Conservation (phyloP, 73 alveolate genomes). For the Paramecium caudatum region DNA sequence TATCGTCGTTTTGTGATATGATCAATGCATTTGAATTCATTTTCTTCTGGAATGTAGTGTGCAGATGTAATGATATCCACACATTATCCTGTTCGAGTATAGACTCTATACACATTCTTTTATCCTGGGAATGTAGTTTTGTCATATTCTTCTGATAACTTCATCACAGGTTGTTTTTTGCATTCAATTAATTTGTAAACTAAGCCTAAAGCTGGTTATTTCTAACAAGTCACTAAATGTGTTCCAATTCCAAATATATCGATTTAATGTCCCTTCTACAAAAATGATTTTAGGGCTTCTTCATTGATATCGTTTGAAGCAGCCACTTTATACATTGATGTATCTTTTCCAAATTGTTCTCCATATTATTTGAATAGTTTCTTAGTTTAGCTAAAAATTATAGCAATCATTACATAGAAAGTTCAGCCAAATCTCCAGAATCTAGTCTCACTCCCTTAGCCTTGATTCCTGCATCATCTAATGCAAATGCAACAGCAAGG, state of each 20-base stretch:
- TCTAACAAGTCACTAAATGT: conserved; percentile 93
- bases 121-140: conserved; percentile 67
- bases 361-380: conserved; percentile 54
- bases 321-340: conserved; percentile 72
- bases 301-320: conserved; percentile 97
- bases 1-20: background rate
- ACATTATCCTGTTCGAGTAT: background rate
- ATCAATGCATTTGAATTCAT: conserved; percentile 40
- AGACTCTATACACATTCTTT: conserved; percentile 65
- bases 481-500: conserved; percentile 80
- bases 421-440: conserved; percentile 91
- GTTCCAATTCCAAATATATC: conserved; percentile 96
- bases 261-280: conserved; percentile 83
- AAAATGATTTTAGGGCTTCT: conserved; percentile 69
- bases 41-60: background rate
- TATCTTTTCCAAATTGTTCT: conserved; percentile 28
- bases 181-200: conserved; percentile 93
- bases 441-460: conserved; percentile 91
- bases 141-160: conserved; percentile 80
- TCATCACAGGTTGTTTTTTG: conserved; percentile 84
- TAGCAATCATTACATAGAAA: conserved; percentile 67
- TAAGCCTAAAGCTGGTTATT: conserved; percentile 96
- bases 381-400: conserved; percentile 21
- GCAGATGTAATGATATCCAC: conserved; percentile 22
- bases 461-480: conserved; percentile 79